Evolutionary conservation across 306 rosid species (phyloP).

Genomic region (Dalbergia cochinchinensis): DNA sequence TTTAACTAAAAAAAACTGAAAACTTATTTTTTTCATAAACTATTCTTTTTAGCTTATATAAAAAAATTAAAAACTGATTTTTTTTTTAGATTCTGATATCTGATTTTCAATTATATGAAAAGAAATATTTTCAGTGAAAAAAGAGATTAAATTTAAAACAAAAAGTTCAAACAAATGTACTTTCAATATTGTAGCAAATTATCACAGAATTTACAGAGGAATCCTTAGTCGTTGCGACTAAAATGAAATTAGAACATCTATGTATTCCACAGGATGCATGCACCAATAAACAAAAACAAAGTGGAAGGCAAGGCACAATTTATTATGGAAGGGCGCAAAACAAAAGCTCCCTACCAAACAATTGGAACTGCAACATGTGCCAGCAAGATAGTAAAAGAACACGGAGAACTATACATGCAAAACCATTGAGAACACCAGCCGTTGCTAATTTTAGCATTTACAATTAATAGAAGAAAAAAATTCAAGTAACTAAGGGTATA

Average conservation of each 20-base stretch:
- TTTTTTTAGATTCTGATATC: no score
- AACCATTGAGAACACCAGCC: neutral
- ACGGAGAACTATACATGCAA: neutral
- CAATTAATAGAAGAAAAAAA: no score
- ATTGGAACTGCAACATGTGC: conserved; percentile 4
- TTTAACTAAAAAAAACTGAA: no score
- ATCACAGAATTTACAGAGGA: neutral
- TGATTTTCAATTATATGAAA: no score
- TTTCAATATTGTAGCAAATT: neutral
- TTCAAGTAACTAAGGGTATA: no score
- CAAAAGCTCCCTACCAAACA: conserved; percentile 24
- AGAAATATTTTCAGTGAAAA: no score
- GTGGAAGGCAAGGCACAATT: conserved; percentile 4
- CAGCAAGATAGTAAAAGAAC: neutral
- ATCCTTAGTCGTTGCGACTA: neutral
- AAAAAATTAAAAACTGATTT: no score
- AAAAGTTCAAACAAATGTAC: no score
- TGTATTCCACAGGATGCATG: neutral
- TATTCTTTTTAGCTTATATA: no score
- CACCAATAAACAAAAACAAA: conserved; percentile 19
- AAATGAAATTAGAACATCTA: conserved; percentile 10
- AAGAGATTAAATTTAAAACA: no score
- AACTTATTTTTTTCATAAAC: no score
- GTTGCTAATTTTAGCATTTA: conserved; percentile 16
- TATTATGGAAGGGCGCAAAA: neutral